Base-by-base conservation (phyloP, 2,329 filamentous ascomycete genomes). In the Clarireedia paspali region DNA sequence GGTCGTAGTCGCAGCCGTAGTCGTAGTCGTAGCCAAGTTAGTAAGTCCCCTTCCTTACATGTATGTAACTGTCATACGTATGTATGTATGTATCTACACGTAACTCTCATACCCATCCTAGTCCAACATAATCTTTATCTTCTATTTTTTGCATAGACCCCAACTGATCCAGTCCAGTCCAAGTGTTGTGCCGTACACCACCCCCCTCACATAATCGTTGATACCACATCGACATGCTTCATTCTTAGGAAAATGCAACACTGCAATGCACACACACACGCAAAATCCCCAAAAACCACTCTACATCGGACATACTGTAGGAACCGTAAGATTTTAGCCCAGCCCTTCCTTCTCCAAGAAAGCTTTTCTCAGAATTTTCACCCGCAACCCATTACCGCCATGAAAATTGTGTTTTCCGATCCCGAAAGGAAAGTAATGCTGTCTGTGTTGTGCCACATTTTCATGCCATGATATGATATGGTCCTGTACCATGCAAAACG, bases 191-290 rank as follows among this genome's bases (percentile, higher is more conserved):
- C 27, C 26, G 26, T 23, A 46, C 17, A 14, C 30, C 26, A 38
- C 53, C 53, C 53, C 53, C 53, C 53, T 50, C 53, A 30, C 47
- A 50, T 55, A 38, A 50, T 17, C 39, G 34, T 15, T 2, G 26
- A 44, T 36, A 46, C 30, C 20, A 17, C 45, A 48, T 39, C 30
- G 48, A 24, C 30, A 54, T 24, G 20, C 26, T 5, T 27, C 36
- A 5, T 42, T 45, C 20, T 1, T 26, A 15, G 26, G 26, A 15
- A 17, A 50, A 45, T 50, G 38, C 42, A 44, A 55, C 53, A 34
- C 47, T 55, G 39, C 47, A 38, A 50, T 50, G 53, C 12, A 55
- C 40, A 24, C 38, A 20, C 45, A 45, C 36, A 3, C 20, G 20
- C 15, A 15, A 15, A 36, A 34, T 34, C 30, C 12, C 30, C 30